These are phyloP conservation scores for Podospora australis DNA, from an alignment of 495 filamentous ascomycete genomes.

Conservation along the genomic window DNA sequence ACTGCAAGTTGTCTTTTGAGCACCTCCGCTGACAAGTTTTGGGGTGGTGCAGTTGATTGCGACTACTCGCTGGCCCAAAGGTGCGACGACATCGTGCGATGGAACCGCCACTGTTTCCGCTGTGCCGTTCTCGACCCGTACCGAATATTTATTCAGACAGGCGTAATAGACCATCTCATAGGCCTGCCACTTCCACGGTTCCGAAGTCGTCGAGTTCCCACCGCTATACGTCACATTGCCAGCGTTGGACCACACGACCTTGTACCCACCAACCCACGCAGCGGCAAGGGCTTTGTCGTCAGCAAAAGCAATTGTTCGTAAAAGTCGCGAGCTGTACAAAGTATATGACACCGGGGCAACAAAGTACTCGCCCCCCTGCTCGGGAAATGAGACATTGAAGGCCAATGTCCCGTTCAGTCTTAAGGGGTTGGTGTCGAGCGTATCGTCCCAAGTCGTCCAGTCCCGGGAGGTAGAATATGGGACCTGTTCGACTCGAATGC, in stretches of 20 bases:
- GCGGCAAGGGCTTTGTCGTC: slow-evolving; percentile 5
- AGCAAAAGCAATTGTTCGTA: slow-evolving; percentile 4
- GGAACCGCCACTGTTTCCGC: not conserved
- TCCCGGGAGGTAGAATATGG: slow-evolving; percentile 4
- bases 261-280: slow-evolving; percentile 4
- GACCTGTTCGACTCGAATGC: not conserved
- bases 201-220: slow-evolving; percentile 1
- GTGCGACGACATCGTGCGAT: not conserved
- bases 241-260: slow-evolving; percentile 4
- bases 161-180: slow-evolving; percentile 6
- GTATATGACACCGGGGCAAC: slow-evolving; percentile 7
- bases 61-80: not conserved
- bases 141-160: slow-evolving; percentile 8
- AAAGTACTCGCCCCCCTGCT: slow-evolving; percentile 2
- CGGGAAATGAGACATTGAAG: slow-evolving; percentile 8
- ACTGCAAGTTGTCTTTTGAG: slow-evolving; percentile 1
- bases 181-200: slow-evolving; percentile 9
- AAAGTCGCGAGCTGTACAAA: slow-evolving; percentile 4
- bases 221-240: slow-evolving; percentile 4
- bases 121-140: slow-evolving; percentile 2
- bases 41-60: slow-evolving; percentile 6
- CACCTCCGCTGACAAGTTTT: not conserved
- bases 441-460: slow-evolving; percentile 8
- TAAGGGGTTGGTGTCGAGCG: not conserved
- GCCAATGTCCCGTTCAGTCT: slow-evolving; percentile 8